These are phyloP conservation scores for Cladophialophora yegresii DNA, from an alignment of 2,329 filamentous ascomycete genomes.

Conservation along the genomic window DNA sequence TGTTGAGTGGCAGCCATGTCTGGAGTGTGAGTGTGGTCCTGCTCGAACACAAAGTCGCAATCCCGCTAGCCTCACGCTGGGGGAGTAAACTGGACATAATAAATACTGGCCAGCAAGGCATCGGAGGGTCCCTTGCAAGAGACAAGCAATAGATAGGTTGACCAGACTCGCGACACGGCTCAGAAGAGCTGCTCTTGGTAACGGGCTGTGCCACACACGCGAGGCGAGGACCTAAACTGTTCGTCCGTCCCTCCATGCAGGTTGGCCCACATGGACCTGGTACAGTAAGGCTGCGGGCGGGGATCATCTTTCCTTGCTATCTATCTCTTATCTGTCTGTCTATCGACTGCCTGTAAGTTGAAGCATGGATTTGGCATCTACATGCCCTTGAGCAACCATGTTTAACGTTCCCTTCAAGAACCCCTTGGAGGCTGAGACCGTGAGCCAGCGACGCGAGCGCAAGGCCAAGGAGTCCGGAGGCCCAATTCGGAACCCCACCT, in stretches of 20 bases:
- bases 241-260: neutral
- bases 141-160: neutral
- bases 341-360: neutral
- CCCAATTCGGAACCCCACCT: neutral
- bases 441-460: slow-evolving; percentile 1
- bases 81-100: neutral
- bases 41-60: neutral
- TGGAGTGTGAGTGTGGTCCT: neutral
- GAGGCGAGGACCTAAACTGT: neutral
- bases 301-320: neutral
- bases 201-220: neutral
- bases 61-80: neutral
- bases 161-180: neutral
- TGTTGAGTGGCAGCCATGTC: neutral
- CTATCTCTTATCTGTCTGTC: neutral
- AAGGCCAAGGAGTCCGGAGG: neutral
- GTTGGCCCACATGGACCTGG: too few species aligned
- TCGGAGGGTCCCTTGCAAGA: neutral
- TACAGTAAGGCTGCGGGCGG: too few species aligned
- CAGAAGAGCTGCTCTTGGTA: neutral
- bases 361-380: neutral
- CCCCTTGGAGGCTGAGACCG: slow-evolving; percentile 3
- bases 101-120: neutral
- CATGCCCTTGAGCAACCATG: neutral
- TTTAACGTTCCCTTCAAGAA: slow-evolving; percentile 4